These are phyloP conservation scores for Clohesyomyces aquaticus DNA, from an alignment of 495 filamentous ascomycete genomes.

Conservation along the genomic window DNA sequence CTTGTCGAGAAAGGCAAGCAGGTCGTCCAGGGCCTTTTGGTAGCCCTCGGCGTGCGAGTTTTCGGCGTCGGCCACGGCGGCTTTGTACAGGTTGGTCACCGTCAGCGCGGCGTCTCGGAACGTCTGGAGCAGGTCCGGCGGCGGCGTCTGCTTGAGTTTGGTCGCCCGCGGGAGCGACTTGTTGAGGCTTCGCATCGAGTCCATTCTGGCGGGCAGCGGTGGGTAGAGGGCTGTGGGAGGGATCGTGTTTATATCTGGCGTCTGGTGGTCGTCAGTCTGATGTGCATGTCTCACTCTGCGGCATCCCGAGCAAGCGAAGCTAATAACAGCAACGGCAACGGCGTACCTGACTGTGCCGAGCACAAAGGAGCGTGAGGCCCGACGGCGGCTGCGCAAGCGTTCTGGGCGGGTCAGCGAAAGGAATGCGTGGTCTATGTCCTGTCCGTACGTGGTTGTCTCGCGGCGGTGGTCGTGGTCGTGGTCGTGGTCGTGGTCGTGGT, in stretches of 20 bases:
- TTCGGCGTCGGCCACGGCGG: constrained; percentile 74
- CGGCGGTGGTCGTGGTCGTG: no score
- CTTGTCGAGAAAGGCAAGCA: constrained; percentile 80
- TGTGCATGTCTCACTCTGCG: no score
- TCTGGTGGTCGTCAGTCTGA: no score
- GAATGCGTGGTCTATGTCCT: no score
- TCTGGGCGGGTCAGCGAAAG: no score
- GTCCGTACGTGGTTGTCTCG: no score
- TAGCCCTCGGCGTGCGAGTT: constrained; percentile 79
- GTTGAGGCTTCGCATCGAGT: constrained; percentile 75
- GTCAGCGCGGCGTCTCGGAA: constrained; percentile 93
- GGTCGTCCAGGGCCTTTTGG: constrained; percentile 90
- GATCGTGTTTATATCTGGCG: background rate
- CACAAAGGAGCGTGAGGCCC: no score
- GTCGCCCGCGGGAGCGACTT: constrained; percentile 57
- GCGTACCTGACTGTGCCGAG: no score
- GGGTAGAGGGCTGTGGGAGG: background rate
- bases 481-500: no score
- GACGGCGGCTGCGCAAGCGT: no score
- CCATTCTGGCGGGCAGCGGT: constrained; percentile 53
- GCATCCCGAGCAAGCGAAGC: no score
- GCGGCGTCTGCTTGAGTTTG: constrained; percentile 60
- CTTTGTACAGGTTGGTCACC: constrained; percentile 95
- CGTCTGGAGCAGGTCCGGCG: constrained; percentile 80
- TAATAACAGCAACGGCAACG: no score